A percentile compares a stretch with the other conserved stretches of the same genome.
Evolutionary conservation across 352 stramenopile genomes (phyloP).

Genomic region (Pythium biforme): DNA sequence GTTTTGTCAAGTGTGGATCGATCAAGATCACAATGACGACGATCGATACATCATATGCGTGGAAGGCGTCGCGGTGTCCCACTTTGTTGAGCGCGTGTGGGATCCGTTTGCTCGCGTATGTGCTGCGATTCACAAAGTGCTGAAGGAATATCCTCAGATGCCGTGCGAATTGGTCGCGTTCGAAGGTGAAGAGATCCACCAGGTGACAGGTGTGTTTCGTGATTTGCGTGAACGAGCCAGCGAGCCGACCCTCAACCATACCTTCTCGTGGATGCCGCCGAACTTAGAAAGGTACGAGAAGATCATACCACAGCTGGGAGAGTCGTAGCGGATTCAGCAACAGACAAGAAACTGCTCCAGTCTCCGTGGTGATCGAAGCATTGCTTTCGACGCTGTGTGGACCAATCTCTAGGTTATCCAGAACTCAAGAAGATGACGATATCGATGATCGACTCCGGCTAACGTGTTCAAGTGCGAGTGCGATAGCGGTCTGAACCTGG

Average conservation of each 20-base stretch:
- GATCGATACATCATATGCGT: constrained; percentile 6
- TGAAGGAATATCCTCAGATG: background rate
- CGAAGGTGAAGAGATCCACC: background rate
- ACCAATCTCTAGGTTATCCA: no score
- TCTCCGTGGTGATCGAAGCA: no score
- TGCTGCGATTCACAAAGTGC: background rate
- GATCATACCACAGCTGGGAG: background rate
- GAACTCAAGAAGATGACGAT: no score
- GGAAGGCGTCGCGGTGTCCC: constrained; percentile 1
- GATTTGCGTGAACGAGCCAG: background rate
- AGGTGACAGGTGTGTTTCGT: background rate
- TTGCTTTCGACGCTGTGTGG: no score
- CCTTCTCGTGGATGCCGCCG: background rate
- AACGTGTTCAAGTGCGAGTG: no score
- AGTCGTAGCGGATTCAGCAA: no score
- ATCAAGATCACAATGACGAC: constrained; percentile 4
- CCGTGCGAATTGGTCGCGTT: background rate
- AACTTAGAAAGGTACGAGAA: constrained; percentile 4
- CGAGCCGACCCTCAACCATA: background rate
- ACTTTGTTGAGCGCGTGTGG: background rate
- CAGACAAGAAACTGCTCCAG: no score
- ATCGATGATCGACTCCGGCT: no score
- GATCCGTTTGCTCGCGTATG: background rate
- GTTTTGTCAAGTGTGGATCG: constrained; percentile 11
- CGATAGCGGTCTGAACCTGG: no score